These are phyloP conservation scores for Eucalyptus tenuipes DNA, from an alignment of 345 rosid species.

Conservation along the genomic window DNA sequence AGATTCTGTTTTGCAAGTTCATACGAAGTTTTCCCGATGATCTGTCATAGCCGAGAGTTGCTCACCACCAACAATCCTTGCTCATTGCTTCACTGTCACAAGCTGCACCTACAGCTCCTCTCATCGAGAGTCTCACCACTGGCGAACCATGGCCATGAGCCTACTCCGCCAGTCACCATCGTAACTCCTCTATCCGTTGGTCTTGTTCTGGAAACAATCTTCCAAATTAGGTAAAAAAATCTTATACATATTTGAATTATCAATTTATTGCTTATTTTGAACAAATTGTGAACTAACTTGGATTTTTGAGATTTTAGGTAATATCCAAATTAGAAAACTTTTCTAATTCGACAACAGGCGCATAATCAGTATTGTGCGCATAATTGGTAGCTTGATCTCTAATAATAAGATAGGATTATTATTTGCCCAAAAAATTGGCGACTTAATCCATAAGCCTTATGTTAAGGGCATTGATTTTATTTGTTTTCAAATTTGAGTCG, in stretches of 20 bases:
- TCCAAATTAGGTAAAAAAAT: neutral
- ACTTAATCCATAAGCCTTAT: neutral
- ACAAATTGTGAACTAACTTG: neutral
- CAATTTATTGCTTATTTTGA: neutral
- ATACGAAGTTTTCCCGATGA: too few species aligned
- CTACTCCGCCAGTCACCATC: accelerated
- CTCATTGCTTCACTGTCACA: accelerated
- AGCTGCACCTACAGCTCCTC: too few species aligned
- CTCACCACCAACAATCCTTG: too few species aligned
- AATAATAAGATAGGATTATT: neutral
- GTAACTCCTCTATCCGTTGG: accelerated
- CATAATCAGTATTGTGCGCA: neutral
- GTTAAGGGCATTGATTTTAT: neutral
- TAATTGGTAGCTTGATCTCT: neutral
- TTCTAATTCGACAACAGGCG: accelerated
- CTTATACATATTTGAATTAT: neutral
- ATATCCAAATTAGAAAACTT: neutral
- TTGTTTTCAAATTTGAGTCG: neutral
- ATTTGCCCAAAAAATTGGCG: neutral
- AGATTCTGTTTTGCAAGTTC: too few species aligned
- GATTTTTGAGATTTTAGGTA: neutral
- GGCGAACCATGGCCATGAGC: too few species aligned
- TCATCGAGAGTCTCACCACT: too few species aligned
- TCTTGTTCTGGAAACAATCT: neutral
- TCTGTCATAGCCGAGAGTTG: too few species aligned